Base-by-base conservation (phyloP, 2,329 filamentous ascomycete genomes). In the Fusarium citri region DNA sequence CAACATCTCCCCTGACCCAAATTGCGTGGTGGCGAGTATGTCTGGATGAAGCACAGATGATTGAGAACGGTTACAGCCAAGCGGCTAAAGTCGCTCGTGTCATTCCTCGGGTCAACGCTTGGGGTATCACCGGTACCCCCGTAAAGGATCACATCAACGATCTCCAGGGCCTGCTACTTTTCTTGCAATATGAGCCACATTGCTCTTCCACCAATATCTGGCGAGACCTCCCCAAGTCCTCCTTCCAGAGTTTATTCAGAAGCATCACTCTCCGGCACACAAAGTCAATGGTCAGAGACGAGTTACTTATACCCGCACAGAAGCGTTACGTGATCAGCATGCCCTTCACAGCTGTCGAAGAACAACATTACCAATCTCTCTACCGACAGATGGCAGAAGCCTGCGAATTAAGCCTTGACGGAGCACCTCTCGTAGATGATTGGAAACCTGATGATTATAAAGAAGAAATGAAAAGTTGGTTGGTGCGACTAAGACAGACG, bases 41-140 rank as follows among this genome's bases (percentile, higher is more conserved):
- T 56, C 84, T 92, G 2, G 90, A 92, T 62, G 94, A 91, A 82
- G 90, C 95, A 1, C 96, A 99, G 76, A 97, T 97, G 92, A 90
- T 98, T 43, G 95, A 98, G 77, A 95, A 89, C 70, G 94, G 94
- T 34, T 90, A 97, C 6, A 94, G 89, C 73, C 91, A 93, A 72
- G 93, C 95, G 28, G 94, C 96, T 2, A 88, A 86, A 48, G 89
- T 98, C 16, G 94, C 94, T 37, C 88, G 90, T 42, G 83, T 91
- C 26, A 91, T 99, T 65, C 94, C 95, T 46, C 88, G 96, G 28
- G 81, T 92, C 68, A 94, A 97, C 80, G 91, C 94, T 4, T 98
- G 96, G 96, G 94, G 92, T 16, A 90, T 99, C 42, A 95, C 94
- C 0, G 96, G 79, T 43, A 99, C 96, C 1, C 96, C 96, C 0